Conservation (phyloP, 345 rosid species). For the Lagerstroemia speciosa region DNA sequence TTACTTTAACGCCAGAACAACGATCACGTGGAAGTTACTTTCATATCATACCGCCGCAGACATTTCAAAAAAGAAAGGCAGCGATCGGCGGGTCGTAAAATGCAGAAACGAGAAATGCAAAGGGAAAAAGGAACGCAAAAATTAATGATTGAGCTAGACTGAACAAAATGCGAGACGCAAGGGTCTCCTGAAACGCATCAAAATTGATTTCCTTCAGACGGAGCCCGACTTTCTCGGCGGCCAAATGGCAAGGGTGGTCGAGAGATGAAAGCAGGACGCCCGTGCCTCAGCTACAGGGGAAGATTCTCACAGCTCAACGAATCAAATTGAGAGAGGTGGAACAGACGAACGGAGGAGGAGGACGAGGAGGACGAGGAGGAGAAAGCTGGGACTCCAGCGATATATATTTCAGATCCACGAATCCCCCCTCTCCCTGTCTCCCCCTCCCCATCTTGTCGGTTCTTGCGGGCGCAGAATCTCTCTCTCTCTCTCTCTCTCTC, state of each 20-base stretch:
- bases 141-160: not conserved
- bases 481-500: not conserved
- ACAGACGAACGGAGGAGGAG: not conserved
- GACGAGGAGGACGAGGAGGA: not conserved
- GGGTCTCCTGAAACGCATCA: too few species aligned
- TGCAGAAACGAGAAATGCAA: not conserved
- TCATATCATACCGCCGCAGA: not conserved
- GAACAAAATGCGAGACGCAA: not conserved
- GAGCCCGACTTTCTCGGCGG: not conserved
- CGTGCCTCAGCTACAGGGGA: constrained; percentile 4
- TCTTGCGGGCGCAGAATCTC: not conserved
- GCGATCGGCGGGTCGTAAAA: not conserved
- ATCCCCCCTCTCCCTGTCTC: not conserved
- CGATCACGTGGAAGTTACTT: not conserved
- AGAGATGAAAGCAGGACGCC: not conserved
- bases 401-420: constrained; percentile 4
- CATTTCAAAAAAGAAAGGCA: not conserved
- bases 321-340: not conserved
- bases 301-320: constrained; percentile 3
- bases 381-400: not conserved
- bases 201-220: not conserved
- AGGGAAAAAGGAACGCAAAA: not conserved
- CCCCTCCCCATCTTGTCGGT: too few species aligned
- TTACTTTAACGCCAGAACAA: not conserved
- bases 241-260: not conserved